These are phyloP conservation scores for Tuber microsphaerosporum DNA, from an alignment of 495 filamentous ascomycete genomes.

Conservation along the genomic window DNA sequence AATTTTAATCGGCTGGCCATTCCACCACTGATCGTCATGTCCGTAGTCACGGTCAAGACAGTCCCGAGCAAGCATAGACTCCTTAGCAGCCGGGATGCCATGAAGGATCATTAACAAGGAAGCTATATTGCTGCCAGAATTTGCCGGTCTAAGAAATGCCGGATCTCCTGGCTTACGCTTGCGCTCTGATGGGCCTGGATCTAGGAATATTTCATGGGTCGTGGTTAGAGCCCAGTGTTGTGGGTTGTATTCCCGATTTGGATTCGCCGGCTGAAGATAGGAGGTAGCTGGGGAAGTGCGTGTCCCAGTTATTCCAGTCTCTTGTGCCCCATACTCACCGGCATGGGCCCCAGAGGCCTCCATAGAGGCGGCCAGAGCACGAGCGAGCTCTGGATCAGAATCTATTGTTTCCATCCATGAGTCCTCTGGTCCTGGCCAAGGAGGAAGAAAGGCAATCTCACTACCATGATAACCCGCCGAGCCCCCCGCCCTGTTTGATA, in stretches of 20 bases:
- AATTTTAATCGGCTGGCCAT: slow-evolving; percentile 57
- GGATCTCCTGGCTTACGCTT: slow-evolving; percentile 55
- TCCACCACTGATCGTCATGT: slow-evolving; percentile 75
- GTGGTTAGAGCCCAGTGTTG: slow-evolving; percentile 69
- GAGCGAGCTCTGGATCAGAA: slow-evolving; percentile 35
- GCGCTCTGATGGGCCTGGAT: slow-evolving; percentile 56
- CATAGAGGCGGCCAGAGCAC: slow-evolving; percentile 52
- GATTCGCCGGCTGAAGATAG: slow-evolving; percentile 65
- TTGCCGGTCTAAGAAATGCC: slow-evolving; percentile 64
- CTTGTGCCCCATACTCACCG: slow-evolving; percentile 45
- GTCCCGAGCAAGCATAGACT: slow-evolving; percentile 58
- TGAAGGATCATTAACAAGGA: slow-evolving; percentile 72
- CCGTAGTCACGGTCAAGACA: slow-evolving; percentile 57
- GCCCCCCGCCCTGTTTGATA: slow-evolving; percentile 30
- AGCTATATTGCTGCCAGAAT: slow-evolving; percentile 55
- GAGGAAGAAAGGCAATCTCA: slow-evolving; percentile 9
- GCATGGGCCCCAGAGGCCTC: slow-evolving; percentile 47
- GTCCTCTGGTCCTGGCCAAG: neutral
- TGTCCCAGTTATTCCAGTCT: slow-evolving; percentile 52
- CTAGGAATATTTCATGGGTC: slow-evolving; percentile 55
- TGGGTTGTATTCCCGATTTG: slow-evolving; percentile 57
- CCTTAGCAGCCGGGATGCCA: slow-evolving; percentile 70
- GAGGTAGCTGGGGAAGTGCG: slow-evolving; percentile 41
- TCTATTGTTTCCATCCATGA: slow-evolving; percentile 24
- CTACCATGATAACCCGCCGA: slow-evolving; percentile 29